Conservation (phyloP, 305 asterid genomes). For the Andrographis paniculata region DNA sequence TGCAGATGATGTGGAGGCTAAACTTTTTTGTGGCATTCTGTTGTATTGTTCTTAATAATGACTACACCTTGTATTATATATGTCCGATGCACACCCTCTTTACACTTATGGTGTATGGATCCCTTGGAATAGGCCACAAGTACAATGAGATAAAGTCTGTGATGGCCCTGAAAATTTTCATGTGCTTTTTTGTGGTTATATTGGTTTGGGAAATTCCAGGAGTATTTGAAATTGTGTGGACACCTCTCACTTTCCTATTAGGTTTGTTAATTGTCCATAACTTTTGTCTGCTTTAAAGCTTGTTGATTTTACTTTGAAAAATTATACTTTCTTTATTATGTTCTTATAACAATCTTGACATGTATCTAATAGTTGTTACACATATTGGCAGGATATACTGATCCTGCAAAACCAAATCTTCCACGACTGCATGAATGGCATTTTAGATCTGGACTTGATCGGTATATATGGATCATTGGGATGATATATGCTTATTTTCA, state of each 20-base stretch:
- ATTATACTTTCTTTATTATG: background rate
- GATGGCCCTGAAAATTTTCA: constrained; percentile 56
- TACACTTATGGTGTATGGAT: constrained; percentile 86
- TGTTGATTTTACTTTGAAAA: constrained; percentile 10
- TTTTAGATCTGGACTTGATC: constrained; percentile 92
- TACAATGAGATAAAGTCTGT: constrained; percentile 72
- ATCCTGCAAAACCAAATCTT: constrained; percentile 83
- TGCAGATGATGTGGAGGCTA: constrained; percentile 98
- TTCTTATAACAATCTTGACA: constrained; percentile 1
- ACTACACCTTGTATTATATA: constrained; percentile 83
- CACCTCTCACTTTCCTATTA: constrained; percentile 52
- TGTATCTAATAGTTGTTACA: constrained; percentile 24
- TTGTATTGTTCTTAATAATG: constrained; percentile 76
- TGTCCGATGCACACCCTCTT: constrained; percentile 94
- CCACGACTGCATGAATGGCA: constrained; percentile 87
- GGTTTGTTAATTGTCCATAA: constrained; percentile 25
- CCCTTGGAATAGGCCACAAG: constrained; percentile 79
- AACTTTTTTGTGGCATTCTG: constrained; percentile 80
- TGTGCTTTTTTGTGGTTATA: constrained; percentile 73
- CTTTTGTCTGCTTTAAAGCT: constrained; percentile 5
- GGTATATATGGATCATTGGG: constrained; percentile 86
- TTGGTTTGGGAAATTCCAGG: constrained; percentile 93
- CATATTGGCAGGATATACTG: constrained; percentile 55
- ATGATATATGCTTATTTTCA: constrained; percentile 87
- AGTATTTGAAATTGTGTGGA: constrained; percentile 69